Base-by-base conservation (phyloP, 176 grass and related monocot genomes). In the Chloris gayana region DNA sequence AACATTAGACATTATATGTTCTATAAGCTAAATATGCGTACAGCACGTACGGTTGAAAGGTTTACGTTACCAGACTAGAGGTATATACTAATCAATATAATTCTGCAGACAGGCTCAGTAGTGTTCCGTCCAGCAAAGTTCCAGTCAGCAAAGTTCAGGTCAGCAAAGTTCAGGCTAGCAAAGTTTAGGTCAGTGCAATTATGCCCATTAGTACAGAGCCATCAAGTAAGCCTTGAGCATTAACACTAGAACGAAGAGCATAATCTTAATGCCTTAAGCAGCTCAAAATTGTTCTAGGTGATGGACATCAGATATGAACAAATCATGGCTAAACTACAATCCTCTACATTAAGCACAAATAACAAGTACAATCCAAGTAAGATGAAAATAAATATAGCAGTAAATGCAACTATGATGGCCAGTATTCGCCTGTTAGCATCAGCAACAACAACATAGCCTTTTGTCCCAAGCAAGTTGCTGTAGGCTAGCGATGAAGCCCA, bases 201-300 rank as follows among this genome's bases (percentile, higher is more conserved):
- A 45, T 35, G 32, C 17, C 15, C 54, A 75, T 62, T 76, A 78
- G 30, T 13, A 75, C n/a, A 45, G 67, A 51, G 9, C 0, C 13
- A 64, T 76, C 25, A 34, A 34, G 6, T 70, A n/a, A 14, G 6
- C 19, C 26, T 15, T 63, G 7, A 21, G 9, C 22, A 54, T 14
- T 27, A 68, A 74, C 68, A 60, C 21, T 13, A 81, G 56, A 14
- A 64, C n/a, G 49, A 24, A 37, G 33, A 9, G 0, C 67, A 25
- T 10, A 26, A 37, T 42, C 8, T 22, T 75, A 26, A 80, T 39
- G 26, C 18, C 68, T 88, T 37, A 14, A 44, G 29, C 62, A 84
- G 70, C 24, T 69, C 51, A 57, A 69, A 69, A 69, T n/a, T 58
- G 42, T 88, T 61, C 62, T 74, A 70, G 50, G 14, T 88, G 26